phyloP scores from a whole-genome alignment of 148 eudicot species.

The Chenopodium berlandieri region DNA sequence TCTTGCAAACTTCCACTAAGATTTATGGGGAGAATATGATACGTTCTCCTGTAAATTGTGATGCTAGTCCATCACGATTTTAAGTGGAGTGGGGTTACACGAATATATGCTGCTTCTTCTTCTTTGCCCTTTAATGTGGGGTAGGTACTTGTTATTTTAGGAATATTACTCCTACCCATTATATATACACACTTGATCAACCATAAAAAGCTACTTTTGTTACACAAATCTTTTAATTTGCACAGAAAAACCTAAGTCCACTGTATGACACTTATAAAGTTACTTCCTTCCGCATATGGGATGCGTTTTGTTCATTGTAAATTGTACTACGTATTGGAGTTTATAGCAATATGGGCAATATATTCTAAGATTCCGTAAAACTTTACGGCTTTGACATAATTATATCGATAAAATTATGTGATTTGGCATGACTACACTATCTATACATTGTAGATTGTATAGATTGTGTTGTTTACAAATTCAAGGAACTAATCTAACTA shows the following conservation, averaged over 20 bases:
- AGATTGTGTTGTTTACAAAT: no score
- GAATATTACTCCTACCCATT: neutral
- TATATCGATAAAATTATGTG: no score
- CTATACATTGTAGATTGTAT: no score
- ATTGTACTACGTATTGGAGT: no score
- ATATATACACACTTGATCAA: neutral
- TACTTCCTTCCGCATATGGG: no score
- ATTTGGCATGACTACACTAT: no score
- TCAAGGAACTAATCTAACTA: no score
- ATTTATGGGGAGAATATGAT: neutral
- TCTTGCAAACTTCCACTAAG: neutral
- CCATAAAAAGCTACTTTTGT: neutral
- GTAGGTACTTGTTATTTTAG: neutral
- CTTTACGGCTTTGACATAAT: neutral
- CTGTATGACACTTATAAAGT: no score
- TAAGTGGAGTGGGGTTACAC: neutral
- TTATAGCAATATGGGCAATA: no score
- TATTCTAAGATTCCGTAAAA: neutral
- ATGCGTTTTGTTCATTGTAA: no score
- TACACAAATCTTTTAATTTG: no score
- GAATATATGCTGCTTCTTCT: neutral
- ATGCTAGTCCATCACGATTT: neutral
- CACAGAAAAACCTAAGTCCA: no score
- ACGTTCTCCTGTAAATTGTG: neutral
- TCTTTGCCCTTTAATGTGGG: neutral